Percentiles rank a stretch among this genome's conserved stretches.
These are phyloP conservation scores for Arxiozyma telluris DNA, from an alignment of 1,139 yeast genomes.

Conservation along the genomic window DNA sequence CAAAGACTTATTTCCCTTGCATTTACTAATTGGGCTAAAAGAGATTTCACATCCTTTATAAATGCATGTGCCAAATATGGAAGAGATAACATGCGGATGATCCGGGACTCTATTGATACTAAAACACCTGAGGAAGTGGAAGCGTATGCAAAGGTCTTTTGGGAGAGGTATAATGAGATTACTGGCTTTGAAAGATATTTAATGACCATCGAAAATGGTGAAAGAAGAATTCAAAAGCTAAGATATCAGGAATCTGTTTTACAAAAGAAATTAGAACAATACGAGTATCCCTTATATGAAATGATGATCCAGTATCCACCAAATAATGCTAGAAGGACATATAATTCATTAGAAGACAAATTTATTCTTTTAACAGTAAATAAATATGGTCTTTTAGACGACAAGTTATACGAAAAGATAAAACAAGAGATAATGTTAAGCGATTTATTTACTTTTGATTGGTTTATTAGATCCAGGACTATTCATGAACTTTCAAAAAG, in stretches of 20 bases:
- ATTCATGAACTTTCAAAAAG: slow-evolving; percentile 79
- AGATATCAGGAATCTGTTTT: slow-evolving; percentile 59
- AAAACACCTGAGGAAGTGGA: slow-evolving; percentile 64
- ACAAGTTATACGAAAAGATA: slow-evolving; percentile 62
- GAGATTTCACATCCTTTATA: slow-evolving; percentile 81
- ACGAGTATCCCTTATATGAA: slow-evolving; percentile 66
- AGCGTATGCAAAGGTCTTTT: slow-evolving; percentile 60
- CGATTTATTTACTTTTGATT: slow-evolving; percentile 76
- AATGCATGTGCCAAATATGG: slow-evolving; percentile 80
- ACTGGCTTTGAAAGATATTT: slow-evolving; percentile 83
- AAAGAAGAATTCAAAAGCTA: slow-evolving; percentile 61
- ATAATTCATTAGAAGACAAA: slow-evolving; percentile 79
- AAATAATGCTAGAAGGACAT: slow-evolving; percentile 80
- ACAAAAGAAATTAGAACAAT: slow-evolving; percentile 51
- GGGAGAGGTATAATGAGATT: slow-evolving; percentile 62
- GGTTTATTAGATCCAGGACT: slow-evolving; percentile 80
- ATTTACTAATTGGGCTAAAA: slow-evolving; percentile 72
- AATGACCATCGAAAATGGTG: slow-evolving; percentile 82
- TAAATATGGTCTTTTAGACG: slow-evolving; percentile 66
- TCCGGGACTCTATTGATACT: slow-evolving; percentile 58
- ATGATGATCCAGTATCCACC: slow-evolving; percentile 77
- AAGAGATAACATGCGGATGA: slow-evolving; percentile 48
- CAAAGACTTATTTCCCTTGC: slow-evolving; percentile 54
- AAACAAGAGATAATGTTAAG: slow-evolving; percentile 67
- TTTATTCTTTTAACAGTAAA: slow-evolving; percentile 66